A percentile compares a stretch with the other conserved stretches of the same genome.
Conservation (phyloP, 495 filamentous ascomycete species). For the Aspergillus kassunensis region DNA sequence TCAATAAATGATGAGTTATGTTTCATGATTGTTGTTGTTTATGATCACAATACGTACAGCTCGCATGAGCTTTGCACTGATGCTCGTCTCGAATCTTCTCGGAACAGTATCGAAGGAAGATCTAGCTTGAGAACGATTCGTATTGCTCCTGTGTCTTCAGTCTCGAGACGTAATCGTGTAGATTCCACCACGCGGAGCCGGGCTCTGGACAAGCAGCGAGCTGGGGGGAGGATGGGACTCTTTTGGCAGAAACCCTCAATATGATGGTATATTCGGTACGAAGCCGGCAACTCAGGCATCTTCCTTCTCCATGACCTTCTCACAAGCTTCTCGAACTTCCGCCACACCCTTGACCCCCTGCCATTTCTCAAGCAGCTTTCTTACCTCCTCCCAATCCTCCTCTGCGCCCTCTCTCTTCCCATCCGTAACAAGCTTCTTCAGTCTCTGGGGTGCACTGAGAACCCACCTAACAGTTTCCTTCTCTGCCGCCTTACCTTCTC, state of each 20-base stretch:
- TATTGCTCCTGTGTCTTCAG: background rate
- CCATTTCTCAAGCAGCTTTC: slow-evolving; percentile 48
- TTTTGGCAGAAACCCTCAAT: no score
- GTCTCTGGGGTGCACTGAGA: slow-evolving; percentile 52
- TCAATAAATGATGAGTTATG: background rate
- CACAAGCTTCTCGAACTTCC: slow-evolving; percentile 58
- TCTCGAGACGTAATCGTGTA: background rate
- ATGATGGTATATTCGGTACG: no score
- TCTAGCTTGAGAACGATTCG: background rate
- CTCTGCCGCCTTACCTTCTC: slow-evolving; percentile 45
- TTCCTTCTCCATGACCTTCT: slow-evolving; percentile 46
- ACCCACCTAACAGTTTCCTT: slow-evolving; percentile 71
- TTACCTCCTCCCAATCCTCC: slow-evolving; percentile 55
- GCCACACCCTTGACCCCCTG: slow-evolving; percentile 56
- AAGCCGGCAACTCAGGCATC: slow-evolving; percentile 25
- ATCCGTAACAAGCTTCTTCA: slow-evolving; percentile 45
- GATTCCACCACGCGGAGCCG: background rate
- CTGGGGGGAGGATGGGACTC: background rate
- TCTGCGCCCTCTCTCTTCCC: slow-evolving; percentile 53
- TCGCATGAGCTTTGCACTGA: no score
- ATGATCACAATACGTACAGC: no score
- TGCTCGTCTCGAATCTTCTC: background rate
- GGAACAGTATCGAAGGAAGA: background rate
- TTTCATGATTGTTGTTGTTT: background rate
- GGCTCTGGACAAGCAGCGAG: background rate